Evolutionary conservation across 305 asterid genomes (phyloP).

Genomic region (Striga hermonthica): DNA sequence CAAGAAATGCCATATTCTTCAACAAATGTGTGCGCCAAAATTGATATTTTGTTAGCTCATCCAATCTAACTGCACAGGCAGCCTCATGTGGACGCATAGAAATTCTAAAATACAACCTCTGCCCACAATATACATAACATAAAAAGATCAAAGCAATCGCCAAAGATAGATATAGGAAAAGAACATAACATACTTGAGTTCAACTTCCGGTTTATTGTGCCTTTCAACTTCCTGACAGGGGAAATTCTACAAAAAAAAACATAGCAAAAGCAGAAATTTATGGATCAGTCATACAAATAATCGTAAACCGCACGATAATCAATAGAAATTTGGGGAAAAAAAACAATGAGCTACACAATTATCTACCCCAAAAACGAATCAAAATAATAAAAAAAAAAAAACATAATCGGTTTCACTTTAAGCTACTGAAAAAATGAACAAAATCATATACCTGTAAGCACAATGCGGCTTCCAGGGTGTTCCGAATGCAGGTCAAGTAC

Average conservation of each 20-base stretch:
- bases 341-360: background rate
- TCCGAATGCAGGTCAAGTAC: conserved; percentile 82
- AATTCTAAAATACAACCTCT: conserved; percentile 14
- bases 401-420: background rate
- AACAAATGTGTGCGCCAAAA: conserved; percentile 9
- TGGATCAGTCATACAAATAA: background rate
- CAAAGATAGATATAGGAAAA: conserved; percentile 4
- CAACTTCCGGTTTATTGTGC: conserved; percentile 99
- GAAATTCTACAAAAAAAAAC: conserved; percentile 67
- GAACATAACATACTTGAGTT: conserved; percentile 69
- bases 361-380: too few relatives aligned
- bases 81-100: conserved; percentile 1
- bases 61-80: conserved; percentile 13
- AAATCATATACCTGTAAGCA: conserved; percentile 69
- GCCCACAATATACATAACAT: background rate
- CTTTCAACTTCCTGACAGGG: conserved; percentile 99
- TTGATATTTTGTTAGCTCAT: conserved; percentile 16
- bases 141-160: background rate
- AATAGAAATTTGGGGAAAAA: background rate
- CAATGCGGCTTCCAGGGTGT: conserved; percentile 92
- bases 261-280: conserved; percentile 18
- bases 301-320: background rate
- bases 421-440: conserved; percentile 8
- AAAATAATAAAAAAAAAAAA: background rate
- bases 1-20: background rate